Evolutionary conservation across 805 yeast genomes (phyloP).

Genomic region (Saccharomycopsis javanensis): DNA sequence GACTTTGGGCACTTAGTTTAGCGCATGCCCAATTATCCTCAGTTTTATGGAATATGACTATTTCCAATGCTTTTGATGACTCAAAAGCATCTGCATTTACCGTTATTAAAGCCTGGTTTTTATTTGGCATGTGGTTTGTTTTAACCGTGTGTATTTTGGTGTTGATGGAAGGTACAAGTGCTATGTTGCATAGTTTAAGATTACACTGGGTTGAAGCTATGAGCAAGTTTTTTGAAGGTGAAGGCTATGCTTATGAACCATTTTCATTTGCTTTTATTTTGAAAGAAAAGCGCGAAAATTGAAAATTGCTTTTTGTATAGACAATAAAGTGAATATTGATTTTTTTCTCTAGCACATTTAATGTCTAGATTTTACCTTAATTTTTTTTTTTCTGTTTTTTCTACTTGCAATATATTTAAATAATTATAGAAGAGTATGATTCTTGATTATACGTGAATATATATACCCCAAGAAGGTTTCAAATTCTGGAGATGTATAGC

Average conservation of each 20-base stretch:
- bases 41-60: conserved; percentile 96
- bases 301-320: not conserved
- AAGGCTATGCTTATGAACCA: conserved; percentile 87
- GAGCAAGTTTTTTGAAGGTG: conserved; percentile 97
- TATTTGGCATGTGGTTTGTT: conserved; percentile 93
- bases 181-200: conserved; percentile 97
- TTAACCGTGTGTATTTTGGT: conserved; percentile 87
- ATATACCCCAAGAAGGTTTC: too few relatives aligned
- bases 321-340: not conserved
- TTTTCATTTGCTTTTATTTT: conserved; percentile 47
- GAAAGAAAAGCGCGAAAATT: not conserved
- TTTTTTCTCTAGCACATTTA: not conserved
- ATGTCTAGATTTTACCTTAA: too few relatives aligned
- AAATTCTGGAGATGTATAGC: not conserved
- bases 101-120: conserved; percentile 59
- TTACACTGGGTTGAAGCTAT: conserved; percentile 99
- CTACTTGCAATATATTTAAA: not conserved
- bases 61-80: conserved; percentile 61
- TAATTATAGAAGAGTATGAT: not conserved
- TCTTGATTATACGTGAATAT: not conserved
- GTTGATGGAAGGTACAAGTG: conserved; percentile 97
- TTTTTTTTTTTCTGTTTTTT: not conserved
- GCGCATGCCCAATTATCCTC: conserved; percentile 94
- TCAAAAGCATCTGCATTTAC: conserved; percentile 43
- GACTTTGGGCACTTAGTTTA: conserved; percentile 94